phyloP scores from a whole-genome alignment of 306 rosid species.

The Glycyrrhiza uralensis region DNA sequence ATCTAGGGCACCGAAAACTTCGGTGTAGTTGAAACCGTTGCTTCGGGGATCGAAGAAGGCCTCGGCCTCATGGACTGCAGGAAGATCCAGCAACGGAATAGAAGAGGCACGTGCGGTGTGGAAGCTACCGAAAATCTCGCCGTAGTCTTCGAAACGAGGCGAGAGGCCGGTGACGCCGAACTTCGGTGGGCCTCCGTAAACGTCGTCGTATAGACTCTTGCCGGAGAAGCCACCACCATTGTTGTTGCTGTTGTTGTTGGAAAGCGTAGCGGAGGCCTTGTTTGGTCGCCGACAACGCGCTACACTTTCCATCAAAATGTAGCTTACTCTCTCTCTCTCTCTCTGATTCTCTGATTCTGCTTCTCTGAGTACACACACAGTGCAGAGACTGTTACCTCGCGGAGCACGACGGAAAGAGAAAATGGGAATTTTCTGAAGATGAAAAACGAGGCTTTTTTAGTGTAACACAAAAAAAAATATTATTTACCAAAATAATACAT shows the following conservation, averaged over 20 bases:
- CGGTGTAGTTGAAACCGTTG: slow-evolving; percentile 59
- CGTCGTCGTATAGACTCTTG: slow-evolving; percentile 63
- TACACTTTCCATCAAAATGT: slow-evolving; percentile 54
- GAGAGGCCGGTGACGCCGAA: slow-evolving; percentile 54
- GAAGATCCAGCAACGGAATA: slow-evolving; percentile 76
- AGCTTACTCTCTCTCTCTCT: background rate
- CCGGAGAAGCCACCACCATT: slow-evolving; percentile 36
- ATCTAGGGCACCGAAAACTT: slow-evolving; percentile 71
- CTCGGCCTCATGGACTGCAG: slow-evolving; percentile 54
- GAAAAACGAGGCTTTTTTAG: slow-evolving; percentile 21
- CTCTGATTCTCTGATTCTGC: background rate
- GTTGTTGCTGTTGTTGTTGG: slow-evolving; percentile 46
- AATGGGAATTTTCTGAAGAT: background rate
- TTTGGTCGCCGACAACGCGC: slow-evolving; percentile 59
- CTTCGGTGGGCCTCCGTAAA: slow-evolving; percentile 78
- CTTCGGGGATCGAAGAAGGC: slow-evolving; percentile 61
- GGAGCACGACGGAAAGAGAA: slow-evolving; percentile 30
- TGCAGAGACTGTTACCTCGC: slow-evolving; percentile 36
- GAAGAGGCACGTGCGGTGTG: slow-evolving; percentile 66
- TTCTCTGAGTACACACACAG: slow-evolving; percentile 17
- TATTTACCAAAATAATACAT: too few relatives aligned
- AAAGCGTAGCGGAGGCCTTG: slow-evolving; percentile 37
- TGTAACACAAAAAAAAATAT: too few relatives aligned
- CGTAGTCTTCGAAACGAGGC: slow-evolving; percentile 81
- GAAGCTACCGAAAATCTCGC: slow-evolving; percentile 76